Base-by-base conservation (phyloP, 164 flowering plant species). In the Umbellularia californica region DNA sequence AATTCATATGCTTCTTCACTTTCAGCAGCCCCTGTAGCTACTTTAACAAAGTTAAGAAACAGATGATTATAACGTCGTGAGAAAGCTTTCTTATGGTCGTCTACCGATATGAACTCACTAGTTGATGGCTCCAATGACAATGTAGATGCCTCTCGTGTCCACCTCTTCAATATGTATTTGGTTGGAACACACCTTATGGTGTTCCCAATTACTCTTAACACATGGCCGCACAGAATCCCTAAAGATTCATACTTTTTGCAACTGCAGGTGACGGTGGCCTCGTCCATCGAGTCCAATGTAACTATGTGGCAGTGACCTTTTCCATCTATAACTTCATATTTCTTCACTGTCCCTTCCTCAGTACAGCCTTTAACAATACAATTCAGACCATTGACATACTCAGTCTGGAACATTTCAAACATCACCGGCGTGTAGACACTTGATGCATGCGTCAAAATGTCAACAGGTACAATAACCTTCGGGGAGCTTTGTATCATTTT, bases 181-280 rank as follows among this genome's bases (percentile, higher is more conserved):
- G 55, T 6, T 23, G 72, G 72, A 27, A 70, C 47, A 50, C 24
- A 20, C 47, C 12, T 70, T 23, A 70, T 14, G 17, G 27, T 64
- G 17, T 20, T 55, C 50, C 50, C 58, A 50, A 50, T 24, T 24
- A 50, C 72, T 50, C 50, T 70, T 55, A 70, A 27, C 19, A 25
- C 35, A 50, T 70, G 72, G 2, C 27, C 41, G 23, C 72, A 70
- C 19, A 70, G 47, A 70, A 70, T 70, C 9, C 72, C 72, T 25
- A 70, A 22, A 50, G 23, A 70, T 28, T 70, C 72, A 19, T 30
- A 70, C 60, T 70, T 70, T 70, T 27, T 70, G 20, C 72, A 70
- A 50, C 72, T 70, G 19, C 72, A 70, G 19, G 30, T 14, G 30
- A 70, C 47, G 10, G 47, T 50, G 30, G 72, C 11, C 14, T 50